These are phyloP conservation scores for Cryptococcus sp. DNA, from an alignment of 1,284 basidiomycete species.

Conservation along the genomic window DNA sequence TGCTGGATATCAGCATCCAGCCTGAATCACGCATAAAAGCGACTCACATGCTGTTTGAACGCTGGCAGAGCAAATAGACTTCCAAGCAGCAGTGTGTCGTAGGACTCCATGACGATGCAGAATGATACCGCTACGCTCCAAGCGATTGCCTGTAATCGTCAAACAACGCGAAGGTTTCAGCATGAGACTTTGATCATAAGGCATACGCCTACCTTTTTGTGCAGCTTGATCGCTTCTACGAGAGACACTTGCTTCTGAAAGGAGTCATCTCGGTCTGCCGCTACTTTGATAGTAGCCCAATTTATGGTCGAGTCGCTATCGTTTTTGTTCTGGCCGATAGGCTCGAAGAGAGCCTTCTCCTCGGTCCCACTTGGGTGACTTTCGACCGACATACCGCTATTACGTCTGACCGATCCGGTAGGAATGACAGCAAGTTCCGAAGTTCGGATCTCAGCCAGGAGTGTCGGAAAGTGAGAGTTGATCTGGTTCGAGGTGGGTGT, in stretches of 20 bases:
- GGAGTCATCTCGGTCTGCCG: slow-evolving; percentile 11
- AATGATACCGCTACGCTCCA: slow-evolving; percentile 48
- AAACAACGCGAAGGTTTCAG: background rate
- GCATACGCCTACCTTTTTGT: slow-evolving; percentile 6
- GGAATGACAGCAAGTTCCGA: no score
- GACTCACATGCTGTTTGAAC: slow-evolving; percentile 26
- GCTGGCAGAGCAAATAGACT: slow-evolving; percentile 10
- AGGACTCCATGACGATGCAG: slow-evolving; percentile 34
- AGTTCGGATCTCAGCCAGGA: no score
- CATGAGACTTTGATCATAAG: background rate
- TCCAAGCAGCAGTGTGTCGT: slow-evolving; percentile 22
- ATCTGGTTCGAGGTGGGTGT: no score
- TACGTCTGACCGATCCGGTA: no score
- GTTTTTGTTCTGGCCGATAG: no score
- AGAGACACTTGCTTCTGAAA: slow-evolving; percentile 8
- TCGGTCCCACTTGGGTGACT: no score
- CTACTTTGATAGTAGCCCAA: slow-evolving; percentile 10
- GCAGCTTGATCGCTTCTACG: slow-evolving; percentile 11
- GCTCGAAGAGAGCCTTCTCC: no score
- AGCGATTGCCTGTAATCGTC: slow-evolving; percentile 44
- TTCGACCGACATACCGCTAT: no score
- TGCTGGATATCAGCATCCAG: background rate
- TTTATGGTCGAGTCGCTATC: background rate
- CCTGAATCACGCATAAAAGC: background rate
- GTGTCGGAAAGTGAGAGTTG: no score